Evolutionary conservation across 1,139 yeast species (phyloP), one percentile per base, ranked within the genome.

Genomic region (Pichia sp.): DNA sequence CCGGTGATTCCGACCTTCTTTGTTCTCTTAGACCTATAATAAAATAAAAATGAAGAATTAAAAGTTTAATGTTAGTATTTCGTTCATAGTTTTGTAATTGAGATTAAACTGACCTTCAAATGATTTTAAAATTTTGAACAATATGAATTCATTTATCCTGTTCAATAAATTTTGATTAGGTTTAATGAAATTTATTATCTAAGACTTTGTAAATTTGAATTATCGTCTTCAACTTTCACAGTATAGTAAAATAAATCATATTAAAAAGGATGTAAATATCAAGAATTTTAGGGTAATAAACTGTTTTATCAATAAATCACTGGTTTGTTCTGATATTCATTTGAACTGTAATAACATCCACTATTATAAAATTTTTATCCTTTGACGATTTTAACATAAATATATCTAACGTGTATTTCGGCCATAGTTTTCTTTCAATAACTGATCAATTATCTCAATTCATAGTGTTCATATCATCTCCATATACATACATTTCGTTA

Each of bases 1-100:
- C 99, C 99, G 76, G 99, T 92, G 82, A 92, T 92, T 78, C 99
- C 99, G 74, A 92, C 99, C 90, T 92, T 92, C 95, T 92, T 92
- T 69, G 99, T 92, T 86, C 99, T 88, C 81, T 90, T 90, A 77
- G 97, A 85, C 97, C 96, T 88, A 46, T 51, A 45, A 20, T 41
- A 48, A 39, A 39, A 26, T 22, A n/a, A 41, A 43, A 34, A 34
- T 32, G 7, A 30, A 9, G n/a, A n/a, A 23, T n/a, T 15, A 23
- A 22, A 6, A 15, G 9, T 42, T 35, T 35, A 16, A 45, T 46
- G 53, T 49, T 48, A 48, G 48, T 53, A 45, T 32, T 36, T 15
- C 15, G 5, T 23, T 22, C 25, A 35, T 13, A n/a, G 16, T n/a
- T 30, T n/a, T 27, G 13, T 12, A 32, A 16, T 9, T 29, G 4